Conservation (phyloP, 2,329 filamentous ascomycete species). For the Ascochyta rabiei region DNA sequence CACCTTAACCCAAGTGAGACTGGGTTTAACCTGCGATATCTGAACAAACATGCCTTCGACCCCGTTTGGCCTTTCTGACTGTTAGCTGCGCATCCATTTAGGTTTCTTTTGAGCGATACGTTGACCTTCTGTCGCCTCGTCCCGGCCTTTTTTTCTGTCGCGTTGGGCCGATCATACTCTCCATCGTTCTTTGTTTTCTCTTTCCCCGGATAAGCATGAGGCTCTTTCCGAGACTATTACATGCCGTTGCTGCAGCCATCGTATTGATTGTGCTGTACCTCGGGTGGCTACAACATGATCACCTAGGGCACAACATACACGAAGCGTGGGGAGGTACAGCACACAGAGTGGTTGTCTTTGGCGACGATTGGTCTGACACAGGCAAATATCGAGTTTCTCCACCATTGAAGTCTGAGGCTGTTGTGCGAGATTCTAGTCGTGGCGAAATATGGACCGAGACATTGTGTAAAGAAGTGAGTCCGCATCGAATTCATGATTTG, state of each 20-base stretch:
- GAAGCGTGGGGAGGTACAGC: conserved; percentile 37
- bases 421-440: conserved; percentile 36
- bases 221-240: conserved; percentile 40
- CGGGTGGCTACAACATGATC: conserved; percentile 35
- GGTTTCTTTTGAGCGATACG: conserved; percentile 3
- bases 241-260: conserved; percentile 31
- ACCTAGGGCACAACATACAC: conserved; percentile 34
- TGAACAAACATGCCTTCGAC: conserved; percentile 26
- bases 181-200: background rate
- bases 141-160: background rate
- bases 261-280: conserved; percentile 40
- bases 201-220: conserved; percentile 30
- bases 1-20: conserved; percentile 21
- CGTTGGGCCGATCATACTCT: background rate
- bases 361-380: conserved; percentile 49
- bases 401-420: conserved; percentile 28
- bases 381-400: conserved; percentile 43
- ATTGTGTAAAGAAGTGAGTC: conserved; percentile 44
- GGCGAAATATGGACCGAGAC: conserved; percentile 46
- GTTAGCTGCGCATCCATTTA: conserved; percentile 3
- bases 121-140: conserved; percentile 9
- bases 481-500: background rate
- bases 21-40: conserved; percentile 15
- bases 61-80: conserved; percentile 5
- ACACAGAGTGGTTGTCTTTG: conserved; percentile 47